phyloP scores from a whole-genome alignment of 2,329 filamentous ascomycete species.

The Chaetomium sp. region DNA sequence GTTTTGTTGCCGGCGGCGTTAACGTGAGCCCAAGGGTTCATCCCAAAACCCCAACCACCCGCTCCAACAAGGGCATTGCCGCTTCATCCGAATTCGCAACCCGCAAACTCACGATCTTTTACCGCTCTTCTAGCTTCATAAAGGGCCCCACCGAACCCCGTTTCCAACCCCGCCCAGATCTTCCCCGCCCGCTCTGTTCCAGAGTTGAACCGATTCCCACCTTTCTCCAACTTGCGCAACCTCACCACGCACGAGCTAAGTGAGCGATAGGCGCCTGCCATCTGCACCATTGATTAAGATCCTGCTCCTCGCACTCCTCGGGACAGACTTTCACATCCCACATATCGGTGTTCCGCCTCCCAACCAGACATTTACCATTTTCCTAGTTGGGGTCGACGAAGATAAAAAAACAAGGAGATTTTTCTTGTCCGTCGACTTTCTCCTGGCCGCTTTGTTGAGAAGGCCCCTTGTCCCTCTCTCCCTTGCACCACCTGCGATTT shows the following conservation, averaged over 20 bases:
- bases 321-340: background rate
- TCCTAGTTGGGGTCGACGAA: constrained; percentile 2
- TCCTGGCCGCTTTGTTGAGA: constrained; percentile 18
- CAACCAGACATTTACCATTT: background rate
- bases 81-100: constrained; percentile 8
- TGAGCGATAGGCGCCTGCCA: background rate
- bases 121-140: constrained; percentile 23
- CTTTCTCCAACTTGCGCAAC: constrained; percentile 4
- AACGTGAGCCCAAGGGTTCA: constrained; percentile 1
- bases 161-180: constrained; percentile 8
- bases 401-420: constrained; percentile 1
- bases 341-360: background rate
- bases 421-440: constrained; percentile 1
- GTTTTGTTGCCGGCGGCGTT: constrained; percentile 17
- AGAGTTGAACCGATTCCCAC: background rate
- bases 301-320: background rate
- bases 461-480: constrained; percentile 13
- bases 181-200: constrained; percentile 14
- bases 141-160: background rate
- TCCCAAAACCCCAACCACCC: constrained; percentile 6
- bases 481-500: constrained; percentile 15
- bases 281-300: background rate
- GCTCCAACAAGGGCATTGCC: constrained; percentile 12
- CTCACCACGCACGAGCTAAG: too few relatives aligned
- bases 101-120: constrained; percentile 14